Conservation (phyloP, 345 rosid species). For the Eucalyptus rudis region DNA sequence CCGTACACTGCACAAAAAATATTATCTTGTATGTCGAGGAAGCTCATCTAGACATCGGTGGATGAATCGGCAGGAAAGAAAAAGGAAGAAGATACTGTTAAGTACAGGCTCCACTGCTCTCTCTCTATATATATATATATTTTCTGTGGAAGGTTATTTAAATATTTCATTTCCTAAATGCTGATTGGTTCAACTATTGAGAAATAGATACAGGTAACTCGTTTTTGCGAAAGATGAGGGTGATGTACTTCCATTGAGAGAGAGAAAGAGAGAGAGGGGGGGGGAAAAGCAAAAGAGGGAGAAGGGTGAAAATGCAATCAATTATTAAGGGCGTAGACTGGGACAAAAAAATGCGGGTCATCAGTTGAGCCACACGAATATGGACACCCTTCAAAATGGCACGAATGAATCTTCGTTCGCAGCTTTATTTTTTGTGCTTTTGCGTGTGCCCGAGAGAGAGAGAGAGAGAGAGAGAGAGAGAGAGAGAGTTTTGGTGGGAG, state of each 20-base stretch:
- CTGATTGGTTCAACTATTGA: not conserved
- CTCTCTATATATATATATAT: not conserved
- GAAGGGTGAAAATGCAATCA: not conserved
- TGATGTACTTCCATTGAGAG: not conserved
- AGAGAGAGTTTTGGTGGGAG: conserved; percentile 10
- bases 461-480: not conserved
- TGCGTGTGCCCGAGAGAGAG: not conserved
- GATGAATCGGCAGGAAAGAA: not conserved
- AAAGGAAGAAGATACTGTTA: not conserved
- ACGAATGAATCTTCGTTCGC: conserved; percentile 5
- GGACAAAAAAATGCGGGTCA: not conserved
- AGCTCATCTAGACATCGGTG: not conserved
- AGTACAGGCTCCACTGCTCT: not conserved
- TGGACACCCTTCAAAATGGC: not conserved
- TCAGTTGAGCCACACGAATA: not conserved
- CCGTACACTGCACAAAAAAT: not conserved
- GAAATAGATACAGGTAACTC: not conserved
- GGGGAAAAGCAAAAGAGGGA: not conserved
- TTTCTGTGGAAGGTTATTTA: not conserved
- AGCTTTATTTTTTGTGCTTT: conserved; percentile 1
- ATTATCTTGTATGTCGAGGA: not conserved
- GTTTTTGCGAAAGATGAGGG: not conserved
- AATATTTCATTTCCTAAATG: not conserved
- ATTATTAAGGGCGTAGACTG: not conserved
- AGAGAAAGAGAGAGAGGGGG: too few relatives aligned